Evolutionary conservation across 1,284 basidiomycete species (phyloP), one percentile per base, ranked within the genome.

Genomic region (Fereydounia khargensis): DNA sequence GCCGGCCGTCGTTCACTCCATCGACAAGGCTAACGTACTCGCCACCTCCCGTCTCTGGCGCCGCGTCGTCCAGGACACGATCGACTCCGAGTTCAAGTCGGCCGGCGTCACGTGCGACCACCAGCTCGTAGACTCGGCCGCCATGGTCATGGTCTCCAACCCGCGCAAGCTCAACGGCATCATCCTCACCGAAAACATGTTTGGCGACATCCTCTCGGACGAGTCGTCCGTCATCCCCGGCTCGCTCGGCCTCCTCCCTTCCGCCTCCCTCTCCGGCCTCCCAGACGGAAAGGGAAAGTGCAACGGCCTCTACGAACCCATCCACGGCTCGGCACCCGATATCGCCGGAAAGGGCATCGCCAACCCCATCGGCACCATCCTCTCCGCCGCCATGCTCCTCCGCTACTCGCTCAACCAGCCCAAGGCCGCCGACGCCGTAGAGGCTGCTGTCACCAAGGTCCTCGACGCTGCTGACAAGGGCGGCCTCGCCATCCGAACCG

Each of bases 11-110:
- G 85, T 99, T 52, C 89, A 91, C 78, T 94, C 90, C 3, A 83
- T 99, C 77, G 95, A 99, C 82, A 99, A 99, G 80, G 95, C 95
- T 47, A 99, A 99, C 77, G 95, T 99, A 22, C 84, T 99, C 40
- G 95, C 95, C 30, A 91, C 86, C 68, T 94, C 89, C 31, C 82
- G 95, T 37, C 80, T 99, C 36, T 99, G 95, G 95, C 82, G 95
- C 48, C 90, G 86, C 75, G 70, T 73, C 17, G 73, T 74, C 13
- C 65, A 63, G 16, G 61, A 68, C 44, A 74, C 72, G 18, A 58
- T 75, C 33, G 70, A 74, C 42, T 24, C 31, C 4, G 64, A 75
- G 42, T 75, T 74, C 42, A 46, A 47, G 1, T 35, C 33, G 16
- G 44, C 69, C 34, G 69, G 68, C 13, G 39, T 75, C 23, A 68